phyloP scores from a whole-genome alignment of 495 filamentous ascomycete genomes.

The Xanthoparmelia taractica region DNA sequence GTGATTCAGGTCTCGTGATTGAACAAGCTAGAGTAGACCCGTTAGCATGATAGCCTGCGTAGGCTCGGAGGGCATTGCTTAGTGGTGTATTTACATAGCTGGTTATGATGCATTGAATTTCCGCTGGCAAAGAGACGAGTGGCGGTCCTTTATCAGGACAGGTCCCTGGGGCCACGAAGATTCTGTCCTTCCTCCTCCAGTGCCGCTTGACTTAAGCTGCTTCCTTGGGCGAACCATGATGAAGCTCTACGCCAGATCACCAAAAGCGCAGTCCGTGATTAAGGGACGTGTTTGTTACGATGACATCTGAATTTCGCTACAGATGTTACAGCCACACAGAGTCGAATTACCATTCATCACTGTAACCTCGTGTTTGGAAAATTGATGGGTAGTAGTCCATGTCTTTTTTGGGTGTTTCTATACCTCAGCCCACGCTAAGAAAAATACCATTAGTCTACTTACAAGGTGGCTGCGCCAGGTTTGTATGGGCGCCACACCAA shows the following conservation, averaged over 20 bases:
- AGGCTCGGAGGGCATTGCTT: neutral
- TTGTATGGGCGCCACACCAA: too few species aligned
- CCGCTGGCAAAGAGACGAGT: neutral
- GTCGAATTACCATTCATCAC: too few species aligned
- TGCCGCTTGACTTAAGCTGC: neutral
- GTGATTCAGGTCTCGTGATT: neutral
- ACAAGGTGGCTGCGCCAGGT: too few species aligned
- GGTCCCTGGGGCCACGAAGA: neutral
- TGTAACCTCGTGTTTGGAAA: too few species aligned
- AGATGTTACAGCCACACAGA: too few species aligned
- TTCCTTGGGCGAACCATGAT: neutral
- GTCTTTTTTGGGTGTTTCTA: too few species aligned
- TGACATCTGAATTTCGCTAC: neutral
- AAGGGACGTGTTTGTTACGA: neutral
- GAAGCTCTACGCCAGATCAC: neutral
- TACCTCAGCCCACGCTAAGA: too few species aligned
- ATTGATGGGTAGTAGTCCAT: too few species aligned
- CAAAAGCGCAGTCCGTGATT: neutral
- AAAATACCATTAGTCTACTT: too few species aligned
- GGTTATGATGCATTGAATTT: neutral
- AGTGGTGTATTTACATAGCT: neutral
- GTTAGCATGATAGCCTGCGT: neutral
- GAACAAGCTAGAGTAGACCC: neutral
- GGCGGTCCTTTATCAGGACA: neutral
- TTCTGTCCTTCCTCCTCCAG: neutral